Base-by-base conservation (phyloP, 202 grass and related monocot genomes). In the Cymbopogon flexuosus region DNA sequence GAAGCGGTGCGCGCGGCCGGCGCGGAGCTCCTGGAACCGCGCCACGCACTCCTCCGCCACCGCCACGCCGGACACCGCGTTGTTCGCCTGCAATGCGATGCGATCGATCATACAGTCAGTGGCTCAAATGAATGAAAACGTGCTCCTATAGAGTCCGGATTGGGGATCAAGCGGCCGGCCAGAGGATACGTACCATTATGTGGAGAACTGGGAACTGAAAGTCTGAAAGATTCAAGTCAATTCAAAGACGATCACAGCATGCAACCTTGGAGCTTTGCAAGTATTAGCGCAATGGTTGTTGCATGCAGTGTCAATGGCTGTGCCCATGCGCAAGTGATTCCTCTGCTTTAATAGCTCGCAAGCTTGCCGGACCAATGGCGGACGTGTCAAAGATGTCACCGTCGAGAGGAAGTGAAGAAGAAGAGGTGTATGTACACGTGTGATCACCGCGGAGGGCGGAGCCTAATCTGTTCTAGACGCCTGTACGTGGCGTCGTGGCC, bases 1-100 rank as follows among this genome's bases (percentile, higher is more conserved):
- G 89, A 88, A 91, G 3, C 89, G 83, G 82, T 91, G 79, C 33
- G 79, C 71, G 0, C 89, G 83, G 0, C 2, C 58, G 7, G 30
- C 18, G 6, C 83, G 79, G 6, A 91, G 86, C 83, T 91, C 89
- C 70, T 85, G 62, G 79, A 91, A 88, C 62, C 52, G 80, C 2
- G 61, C 36, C 85, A 51, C 56, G 75, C 86, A 88, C 70, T 88
- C 86, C 22, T 83, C 86, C 9, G 67, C 72, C 83, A 91, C 79
- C 10, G 79, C 86, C 70, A 91, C 80, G 0, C 89, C 89, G 0
- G 89, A 88, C 27, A 60, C 49, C 33, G 86, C 86, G 79, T 91
- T 91, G 74, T 91, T 91, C 51, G 89, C 89, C 85, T 88, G 76
- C 62, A 7, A 0, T 19, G 49, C 49, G 18, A 18, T 56, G 51